Percentiles rank a stretch among this genome's conserved stretches.
These are phyloP conservation scores for Colletotrichum cereale DNA, from an alignment of 2,329 filamentous ascomycete species.

Conservation along the genomic window DNA sequence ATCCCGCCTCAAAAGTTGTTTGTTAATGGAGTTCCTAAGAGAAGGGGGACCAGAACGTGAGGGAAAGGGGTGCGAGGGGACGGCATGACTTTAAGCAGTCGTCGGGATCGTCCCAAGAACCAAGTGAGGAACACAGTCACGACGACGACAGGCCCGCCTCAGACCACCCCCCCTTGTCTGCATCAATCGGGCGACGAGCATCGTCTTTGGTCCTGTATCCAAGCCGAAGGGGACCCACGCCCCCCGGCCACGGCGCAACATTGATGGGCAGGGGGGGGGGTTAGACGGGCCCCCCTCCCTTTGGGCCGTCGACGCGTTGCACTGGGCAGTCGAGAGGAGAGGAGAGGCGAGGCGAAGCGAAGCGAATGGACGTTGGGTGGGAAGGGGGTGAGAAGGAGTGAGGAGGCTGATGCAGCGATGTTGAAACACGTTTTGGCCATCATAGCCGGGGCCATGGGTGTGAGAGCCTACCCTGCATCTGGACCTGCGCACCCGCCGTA, in stretches of 20 bases:
- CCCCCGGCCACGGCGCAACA: constrained; percentile 12
- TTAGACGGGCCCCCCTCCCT: constrained; percentile 1
- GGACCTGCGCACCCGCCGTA: constrained; percentile 5
- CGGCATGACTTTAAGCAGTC: constrained; percentile 58
- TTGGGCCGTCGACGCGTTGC: constrained; percentile 1
- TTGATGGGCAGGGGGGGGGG: constrained; percentile 24
- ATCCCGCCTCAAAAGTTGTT: constrained; percentile 30
- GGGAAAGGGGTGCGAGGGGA: constrained; percentile 44
- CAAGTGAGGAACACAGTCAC: not conserved
- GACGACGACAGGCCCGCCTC: constrained; percentile 32
- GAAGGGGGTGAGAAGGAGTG: constrained; percentile 15
- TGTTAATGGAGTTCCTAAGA: constrained; percentile 16
- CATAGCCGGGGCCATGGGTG: constrained; percentile 29
- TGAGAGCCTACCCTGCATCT: constrained; percentile 17
- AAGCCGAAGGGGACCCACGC: constrained; percentile 15
- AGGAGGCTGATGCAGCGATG: constrained; percentile 41
- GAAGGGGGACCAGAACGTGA: constrained; percentile 47
- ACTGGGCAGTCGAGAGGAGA: not conserved
- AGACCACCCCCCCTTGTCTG: constrained; percentile 44
- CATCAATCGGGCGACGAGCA: constrained; percentile 41
- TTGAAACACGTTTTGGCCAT: constrained; percentile 50
- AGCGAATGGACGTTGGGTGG: constrained; percentile 23
- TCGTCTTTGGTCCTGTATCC: constrained; percentile 29
- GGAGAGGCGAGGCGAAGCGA: constrained; percentile 4
- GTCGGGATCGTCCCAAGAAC: constrained; percentile 52